These are phyloP conservation scores for Lodderomyces beijingensis DNA, from an alignment of 1,139 yeast species.

Conservation along the genomic window DNA sequence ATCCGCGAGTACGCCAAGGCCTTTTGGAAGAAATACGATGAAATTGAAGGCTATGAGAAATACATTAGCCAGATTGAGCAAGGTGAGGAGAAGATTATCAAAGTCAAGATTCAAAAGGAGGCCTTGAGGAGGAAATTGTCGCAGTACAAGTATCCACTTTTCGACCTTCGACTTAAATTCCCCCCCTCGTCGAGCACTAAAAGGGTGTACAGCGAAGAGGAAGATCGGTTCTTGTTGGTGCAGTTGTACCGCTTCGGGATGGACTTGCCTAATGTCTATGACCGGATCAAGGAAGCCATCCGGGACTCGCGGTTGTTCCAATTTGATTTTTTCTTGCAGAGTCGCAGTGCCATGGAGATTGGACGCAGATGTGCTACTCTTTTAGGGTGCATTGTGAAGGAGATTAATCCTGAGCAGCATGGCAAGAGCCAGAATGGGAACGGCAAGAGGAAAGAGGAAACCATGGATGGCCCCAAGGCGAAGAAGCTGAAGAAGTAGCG, in stretches of 20 bases:
- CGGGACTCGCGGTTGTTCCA: constrained; percentile 59
- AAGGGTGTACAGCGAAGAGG: constrained; percentile 65
- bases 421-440: constrained; percentile 6
- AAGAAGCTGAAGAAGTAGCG: not conserved
- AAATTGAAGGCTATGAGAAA: constrained; percentile 70
- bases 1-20: constrained; percentile 60
- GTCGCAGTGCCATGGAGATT: constrained; percentile 60
- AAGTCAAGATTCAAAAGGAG: constrained; percentile 58
- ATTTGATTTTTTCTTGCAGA: constrained; percentile 68
- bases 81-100: constrained; percentile 70
- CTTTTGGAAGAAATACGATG: constrained; percentile 62
- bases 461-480: constrained; percentile 11
- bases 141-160: constrained; percentile 59
- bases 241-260: constrained; percentile 64
- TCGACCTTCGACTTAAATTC: constrained; percentile 54
- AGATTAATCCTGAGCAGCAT: constrained; percentile 28
- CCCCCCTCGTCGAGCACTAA: constrained; percentile 58
- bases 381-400: constrained; percentile 61
- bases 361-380: constrained; percentile 66
- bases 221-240: constrained; percentile 65
- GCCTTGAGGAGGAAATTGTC: constrained; percentile 60
- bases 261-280: constrained; percentile 62
- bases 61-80: constrained; percentile 62
- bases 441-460: constrained; percentile 16
- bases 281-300: constrained; percentile 57